Evolutionary conservation across 2,329 filamentous ascomycete species (phyloP).

Genomic region (Ustulina deusta): DNA sequence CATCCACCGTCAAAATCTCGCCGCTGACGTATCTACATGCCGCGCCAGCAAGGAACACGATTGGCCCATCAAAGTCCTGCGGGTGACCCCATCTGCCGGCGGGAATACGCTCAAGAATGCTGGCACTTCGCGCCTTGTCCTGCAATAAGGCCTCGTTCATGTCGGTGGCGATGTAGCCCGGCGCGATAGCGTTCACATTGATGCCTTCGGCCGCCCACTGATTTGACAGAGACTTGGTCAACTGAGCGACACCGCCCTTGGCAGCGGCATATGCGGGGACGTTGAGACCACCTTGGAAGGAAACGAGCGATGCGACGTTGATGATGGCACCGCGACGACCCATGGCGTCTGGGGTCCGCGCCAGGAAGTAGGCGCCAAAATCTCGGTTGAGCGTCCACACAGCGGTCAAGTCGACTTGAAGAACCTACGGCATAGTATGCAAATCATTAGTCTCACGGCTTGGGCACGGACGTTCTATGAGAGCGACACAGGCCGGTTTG

Average conservation of each 20-base stretch:
- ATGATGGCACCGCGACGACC: constrained; percentile 78
- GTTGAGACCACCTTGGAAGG: constrained; percentile 87
- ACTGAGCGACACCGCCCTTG: constrained; percentile 86
- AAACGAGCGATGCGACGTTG: constrained; percentile 84
- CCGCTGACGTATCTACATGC: constrained; percentile 84
- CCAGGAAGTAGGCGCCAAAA: constrained; percentile 81
- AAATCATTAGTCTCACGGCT: background rate
- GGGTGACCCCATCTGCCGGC: constrained; percentile 84
- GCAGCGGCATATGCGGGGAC: constrained; percentile 88
- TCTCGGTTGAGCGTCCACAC: constrained; percentile 85
- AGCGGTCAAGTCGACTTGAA: constrained; percentile 86
- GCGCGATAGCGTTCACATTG: constrained; percentile 88
- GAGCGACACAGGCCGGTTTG: background rate
- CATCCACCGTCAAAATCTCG: constrained; percentile 85
- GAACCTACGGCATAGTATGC: constrained; percentile 44
- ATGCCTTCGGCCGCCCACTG: constrained; percentile 85
- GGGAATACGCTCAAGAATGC: constrained; percentile 84
- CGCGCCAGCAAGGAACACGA: constrained; percentile 79
- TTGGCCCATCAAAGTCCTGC: constrained; percentile 87
- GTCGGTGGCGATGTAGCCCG: constrained; percentile 91
- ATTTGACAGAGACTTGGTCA: constrained; percentile 87
- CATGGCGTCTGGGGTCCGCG: constrained; percentile 62
- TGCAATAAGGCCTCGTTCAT: constrained; percentile 88
- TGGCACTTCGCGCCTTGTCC: constrained; percentile 74
- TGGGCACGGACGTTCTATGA: background rate